A percentile compares a stretch with the other conserved stretches of the same genome.
phyloP scores from a whole-genome alignment of 2,329 filamentous ascomycete species.

The Fusarium sp. region DNA sequence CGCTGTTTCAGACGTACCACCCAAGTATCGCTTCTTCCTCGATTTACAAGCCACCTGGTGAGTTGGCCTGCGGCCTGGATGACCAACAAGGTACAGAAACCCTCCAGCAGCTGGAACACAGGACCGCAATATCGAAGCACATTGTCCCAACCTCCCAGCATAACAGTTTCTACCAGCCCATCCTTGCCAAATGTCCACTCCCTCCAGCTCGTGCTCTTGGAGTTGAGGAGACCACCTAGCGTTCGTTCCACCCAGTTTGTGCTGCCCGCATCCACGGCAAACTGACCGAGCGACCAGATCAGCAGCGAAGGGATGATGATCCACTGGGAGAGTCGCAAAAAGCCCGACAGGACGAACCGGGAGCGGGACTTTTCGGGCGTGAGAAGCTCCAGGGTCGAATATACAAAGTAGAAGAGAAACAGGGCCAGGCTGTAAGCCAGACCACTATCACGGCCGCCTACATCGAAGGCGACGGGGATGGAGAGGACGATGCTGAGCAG shows the following conservation, averaged over 20 bases:
- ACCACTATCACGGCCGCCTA: slow-evolving; percentile 93
- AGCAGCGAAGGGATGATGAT: slow-evolving; percentile 85
- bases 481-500: slow-evolving; percentile 93
- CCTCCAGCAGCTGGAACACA: slow-evolving; percentile 92
- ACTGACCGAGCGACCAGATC: slow-evolving; percentile 96
- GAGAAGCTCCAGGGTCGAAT: slow-evolving; percentile 81
- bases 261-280: slow-evolving; percentile 86
- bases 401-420: slow-evolving; percentile 89
- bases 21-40: slow-evolving; percentile 94
- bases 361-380: slow-evolving; percentile 84
- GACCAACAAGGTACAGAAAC: slow-evolving; percentile 94
- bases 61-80: slow-evolving; percentile 96
- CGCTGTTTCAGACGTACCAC: slow-evolving; percentile 71
- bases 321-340: slow-evolving; percentile 84
- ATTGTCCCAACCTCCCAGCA: slow-evolving; percentile 90
- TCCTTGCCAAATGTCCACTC: slow-evolving; percentile 92
- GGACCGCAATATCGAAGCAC: slow-evolving; percentile 90
- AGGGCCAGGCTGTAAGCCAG: slow-evolving; percentile 92
- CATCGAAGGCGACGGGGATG: slow-evolving; percentile 97
- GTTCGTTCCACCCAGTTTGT: slow-evolving; percentile 86
- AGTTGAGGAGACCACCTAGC: slow-evolving; percentile 72
- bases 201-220: slow-evolving; percentile 72
- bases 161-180: slow-evolving; percentile 81
- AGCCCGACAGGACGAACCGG: slow-evolving; percentile 74
- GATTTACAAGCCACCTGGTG: slow-evolving; percentile 93